Evolutionary conservation across 805 yeast species (phyloP), one percentile per base, ranked within the genome.

Genomic region (Yamadazyma takamatsuzukensis): DNA sequence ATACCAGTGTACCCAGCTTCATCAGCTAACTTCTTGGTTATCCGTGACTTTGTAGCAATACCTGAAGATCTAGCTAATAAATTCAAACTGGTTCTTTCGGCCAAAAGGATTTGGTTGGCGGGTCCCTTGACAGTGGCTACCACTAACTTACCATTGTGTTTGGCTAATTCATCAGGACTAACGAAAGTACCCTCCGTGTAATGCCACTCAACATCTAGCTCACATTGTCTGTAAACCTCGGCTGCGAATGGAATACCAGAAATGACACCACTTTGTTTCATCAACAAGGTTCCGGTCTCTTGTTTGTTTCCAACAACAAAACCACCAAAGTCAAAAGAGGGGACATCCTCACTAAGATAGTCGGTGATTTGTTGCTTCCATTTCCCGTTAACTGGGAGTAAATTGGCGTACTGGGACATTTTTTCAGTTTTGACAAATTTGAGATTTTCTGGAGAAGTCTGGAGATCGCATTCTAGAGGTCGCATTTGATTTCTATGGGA

Each of bases 301-400:
- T 46, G 45, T 27, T 71, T 80, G 33, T 72, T 71, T 9, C 97
- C 97, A n/a, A 90, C 97, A 2, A 90, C 97, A 49, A 64, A 86
- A 2, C 96, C 97, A 21, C 97, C 97, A 48, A 80, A 83, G 56
- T 89, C 97, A 48, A 90, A 90, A 0, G 94, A 78, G 1, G 97
- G 97, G 11, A 84, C 90, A 49, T 89, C 97, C 51, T 89, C 97
- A 4, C 74, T 66, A 10, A 89, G 64, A 80, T 86, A 89, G 27
- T 64, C 68, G 7, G 87, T 76, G 40, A 90, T 76, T 39, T 80
- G 80, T 31, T 73, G 74, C 52, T 79, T 87, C 97, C 97, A 90
- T 30, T 64, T 66, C 3, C 96, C 94, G 34, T 74, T 76, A 4
- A 68, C 60, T 0, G 97, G 96, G 17, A 90, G 68, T 25, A 85